phyloP scores from a whole-genome alignment of 139 green algal genomes.

The Mychonastes homosphaera region DNA sequence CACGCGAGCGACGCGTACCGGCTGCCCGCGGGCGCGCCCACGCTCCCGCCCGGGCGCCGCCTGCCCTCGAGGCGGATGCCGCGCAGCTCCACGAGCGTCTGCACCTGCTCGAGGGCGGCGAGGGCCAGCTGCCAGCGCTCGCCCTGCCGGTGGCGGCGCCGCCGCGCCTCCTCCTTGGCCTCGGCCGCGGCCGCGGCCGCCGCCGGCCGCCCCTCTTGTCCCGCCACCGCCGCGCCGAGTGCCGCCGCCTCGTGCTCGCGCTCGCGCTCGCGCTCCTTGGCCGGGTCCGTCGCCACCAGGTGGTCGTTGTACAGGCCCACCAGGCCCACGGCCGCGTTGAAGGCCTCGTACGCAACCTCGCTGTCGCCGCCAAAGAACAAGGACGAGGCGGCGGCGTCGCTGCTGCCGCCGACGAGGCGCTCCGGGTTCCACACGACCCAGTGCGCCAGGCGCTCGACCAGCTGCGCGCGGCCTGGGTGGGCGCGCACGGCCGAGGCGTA shows the following conservation, averaged over 20 bases:
- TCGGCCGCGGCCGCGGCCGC: too few relatives aligned
- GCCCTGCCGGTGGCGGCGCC: not conserved
- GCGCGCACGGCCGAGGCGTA: slow-evolving; percentile 36
- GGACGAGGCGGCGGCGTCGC: too few relatives aligned
- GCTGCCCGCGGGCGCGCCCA: not conserved
- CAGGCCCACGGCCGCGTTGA: slow-evolving; percentile 20
- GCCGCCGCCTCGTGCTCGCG: slow-evolving; percentile 1
- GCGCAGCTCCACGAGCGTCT: slow-evolving; percentile 44
- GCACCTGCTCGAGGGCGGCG: too few relatives aligned
- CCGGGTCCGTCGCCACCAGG: slow-evolving; percentile 11
- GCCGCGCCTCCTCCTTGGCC: not conserved
- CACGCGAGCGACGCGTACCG: not conserved
- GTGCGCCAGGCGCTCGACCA: slow-evolving; percentile 33
- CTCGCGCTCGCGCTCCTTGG: not conserved
- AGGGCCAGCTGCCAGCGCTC: not conserved
- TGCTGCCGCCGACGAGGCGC: slow-evolving; percentile 19
- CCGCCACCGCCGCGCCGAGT: slow-evolving; percentile 9
- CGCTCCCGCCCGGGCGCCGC: not conserved
- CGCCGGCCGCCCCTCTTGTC: too few relatives aligned
- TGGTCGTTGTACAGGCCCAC: slow-evolving; percentile 21
- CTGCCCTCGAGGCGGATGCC: slow-evolving; percentile 33
- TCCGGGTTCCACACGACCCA: slow-evolving; percentile 22
- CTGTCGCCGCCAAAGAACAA: too few relatives aligned
- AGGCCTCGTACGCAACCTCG: too few relatives aligned
- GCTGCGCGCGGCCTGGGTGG: slow-evolving; percentile 29